These are phyloP conservation scores for Solanum bulbocastanum DNA, from an alignment of 257 asterid species.

Conservation along the genomic window DNA sequence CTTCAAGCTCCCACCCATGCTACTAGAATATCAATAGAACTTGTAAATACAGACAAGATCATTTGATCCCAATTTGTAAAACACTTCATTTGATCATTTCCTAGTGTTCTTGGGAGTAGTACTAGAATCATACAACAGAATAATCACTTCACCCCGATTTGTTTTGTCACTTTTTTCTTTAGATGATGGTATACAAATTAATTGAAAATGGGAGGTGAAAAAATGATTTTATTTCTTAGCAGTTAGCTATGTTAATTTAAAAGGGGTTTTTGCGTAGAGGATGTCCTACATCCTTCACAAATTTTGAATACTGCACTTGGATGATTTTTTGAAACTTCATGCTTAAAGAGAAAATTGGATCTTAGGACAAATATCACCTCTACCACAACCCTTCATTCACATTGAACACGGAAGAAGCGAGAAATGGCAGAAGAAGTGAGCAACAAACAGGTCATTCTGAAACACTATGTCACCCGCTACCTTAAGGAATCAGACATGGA, in stretches of 20 bases:
- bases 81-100: neutral
- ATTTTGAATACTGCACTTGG: neutral
- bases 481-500: slow-evolving; percentile 24
- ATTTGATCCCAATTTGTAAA: neutral
- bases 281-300: neutral
- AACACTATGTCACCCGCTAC: slow-evolving; percentile 16
- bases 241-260: neutral
- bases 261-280: neutral
- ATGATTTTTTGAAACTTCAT: neutral
- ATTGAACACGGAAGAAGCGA: neutral
- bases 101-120: neutral
- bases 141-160: neutral
- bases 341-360: neutral
- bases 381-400: neutral
- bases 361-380: neutral
- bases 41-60: neutral
- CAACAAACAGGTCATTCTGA: slow-evolving; percentile 24
- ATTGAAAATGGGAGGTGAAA: neutral
- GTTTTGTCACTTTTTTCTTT: neutral
- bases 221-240: neutral
- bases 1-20: neutral
- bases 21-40: neutral
- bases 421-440: slow-evolving; percentile 14
- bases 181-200: neutral
- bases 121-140: neutral